These are phyloP conservation scores for Perkinsela sp. DNA, from an alignment of 208 protist genomes.

Conservation along the genomic window DNA sequence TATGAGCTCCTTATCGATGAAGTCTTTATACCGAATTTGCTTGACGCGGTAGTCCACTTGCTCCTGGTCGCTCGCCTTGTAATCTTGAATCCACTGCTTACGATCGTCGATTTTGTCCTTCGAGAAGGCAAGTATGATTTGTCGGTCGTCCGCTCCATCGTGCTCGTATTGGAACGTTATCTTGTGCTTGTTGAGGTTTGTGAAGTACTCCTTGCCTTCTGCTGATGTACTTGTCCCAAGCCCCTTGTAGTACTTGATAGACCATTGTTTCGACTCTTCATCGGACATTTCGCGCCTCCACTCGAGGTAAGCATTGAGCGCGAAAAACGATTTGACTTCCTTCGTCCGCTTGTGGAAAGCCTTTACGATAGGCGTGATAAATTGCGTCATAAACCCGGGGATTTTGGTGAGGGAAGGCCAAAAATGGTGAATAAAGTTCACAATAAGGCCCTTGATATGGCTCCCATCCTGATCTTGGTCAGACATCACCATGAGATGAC, in stretches of 20 bases:
- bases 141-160: conserved; percentile 41
- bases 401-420: conserved; percentile 88
- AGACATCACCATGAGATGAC: conserved; percentile 99
- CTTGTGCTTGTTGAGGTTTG: conserved; percentile 80
- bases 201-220: conserved; percentile 99
- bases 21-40: conserved; percentile 72
- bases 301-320: conserved; percentile 88
- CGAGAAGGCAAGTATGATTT: conserved; percentile 90
- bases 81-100: conserved; percentile 88
- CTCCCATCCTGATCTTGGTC: conserved; percentile 99
- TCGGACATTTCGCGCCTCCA: conserved; percentile 64
- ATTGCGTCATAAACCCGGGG: conserved; percentile 91
- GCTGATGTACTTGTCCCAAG: conserved; percentile 76
- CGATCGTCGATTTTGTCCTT: conserved; percentile 89
- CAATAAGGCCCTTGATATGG: conserved; percentile 99
- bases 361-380: conserved; percentile 99
- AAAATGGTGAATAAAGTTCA: conserved; percentile 98
- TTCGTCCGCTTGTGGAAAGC: conserved; percentile 48
- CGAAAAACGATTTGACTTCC: conserved; percentile 84
- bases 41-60: conserved; percentile 64
- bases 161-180: conserved; percentile 72
- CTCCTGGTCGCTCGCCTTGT: conserved; percentile 44
- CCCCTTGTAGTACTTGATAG: conserved; percentile 99
- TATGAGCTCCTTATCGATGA: conserved; percentile 98
- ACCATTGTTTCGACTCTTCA: conserved; percentile 45